These are phyloP conservation scores for Yarrowia sp. DNA, from an alignment of 805 yeast species.

Conservation along the genomic window DNA sequence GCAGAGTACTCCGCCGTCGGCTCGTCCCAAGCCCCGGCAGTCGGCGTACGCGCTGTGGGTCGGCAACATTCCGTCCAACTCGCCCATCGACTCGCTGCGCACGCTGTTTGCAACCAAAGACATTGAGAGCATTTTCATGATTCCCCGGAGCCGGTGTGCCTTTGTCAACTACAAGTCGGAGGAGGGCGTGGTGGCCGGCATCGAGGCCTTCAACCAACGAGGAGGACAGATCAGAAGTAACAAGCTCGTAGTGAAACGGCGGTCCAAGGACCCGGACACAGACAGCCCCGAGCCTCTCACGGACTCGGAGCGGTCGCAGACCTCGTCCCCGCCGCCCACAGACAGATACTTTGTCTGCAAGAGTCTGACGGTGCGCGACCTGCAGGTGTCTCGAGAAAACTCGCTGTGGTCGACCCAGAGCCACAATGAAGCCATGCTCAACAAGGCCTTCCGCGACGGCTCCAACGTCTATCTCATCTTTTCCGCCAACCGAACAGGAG, in stretches of 20 bases:
- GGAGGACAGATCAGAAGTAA: constrained; percentile 50
- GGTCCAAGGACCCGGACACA: constrained; percentile 23
- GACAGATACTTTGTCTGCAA: constrained; percentile 53
- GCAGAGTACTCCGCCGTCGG: constrained; percentile 3
- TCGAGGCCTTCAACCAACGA: constrained; percentile 45
- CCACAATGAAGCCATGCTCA: constrained; percentile 52
- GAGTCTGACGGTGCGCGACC: constrained; percentile 52
- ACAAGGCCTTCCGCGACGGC: constrained; percentile 49
- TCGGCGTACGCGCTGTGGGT: constrained; percentile 55
- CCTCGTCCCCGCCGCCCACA: constrained; percentile 32
- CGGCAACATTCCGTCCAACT: constrained; percentile 52
- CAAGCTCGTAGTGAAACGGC: constrained; percentile 47
- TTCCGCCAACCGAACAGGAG: constrained; percentile 53
- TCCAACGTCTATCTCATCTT: constrained; percentile 52
- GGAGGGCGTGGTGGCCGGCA: constrained; percentile 49
- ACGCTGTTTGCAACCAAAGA: constrained; percentile 51
- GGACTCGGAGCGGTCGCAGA: constrained; percentile 30
- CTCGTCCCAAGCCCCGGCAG: constrained; percentile 21
- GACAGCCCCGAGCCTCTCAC: constrained; percentile 27
- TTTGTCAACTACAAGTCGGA: constrained; percentile 51
- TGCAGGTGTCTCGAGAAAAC: constrained; percentile 49
- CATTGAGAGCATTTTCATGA: constrained; percentile 52
- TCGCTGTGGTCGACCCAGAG: constrained; percentile 54
- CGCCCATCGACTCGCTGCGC: constrained; percentile 51
- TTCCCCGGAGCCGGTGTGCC: constrained; percentile 54